Evolutionary conservation across 108 stramenopile species (phyloP).

Genomic region (Skeletonema menzelii): DNA sequence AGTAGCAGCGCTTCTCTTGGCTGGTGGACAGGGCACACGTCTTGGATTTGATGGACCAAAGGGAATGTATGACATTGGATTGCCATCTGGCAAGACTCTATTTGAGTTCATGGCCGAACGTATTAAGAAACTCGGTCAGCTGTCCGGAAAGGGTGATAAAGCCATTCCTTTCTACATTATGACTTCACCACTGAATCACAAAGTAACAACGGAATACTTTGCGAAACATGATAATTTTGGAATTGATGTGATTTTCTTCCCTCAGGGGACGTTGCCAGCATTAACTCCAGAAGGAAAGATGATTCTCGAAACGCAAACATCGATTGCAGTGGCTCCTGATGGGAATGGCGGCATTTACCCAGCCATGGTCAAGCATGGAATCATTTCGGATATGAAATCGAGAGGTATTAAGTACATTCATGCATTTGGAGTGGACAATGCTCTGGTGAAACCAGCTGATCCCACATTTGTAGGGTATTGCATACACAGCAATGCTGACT

Average conservation of each 20-base stretch:
- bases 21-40: constrained; percentile 97
- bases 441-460: constrained; percentile 89
- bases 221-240: constrained; percentile 79
- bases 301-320: constrained; percentile 73
- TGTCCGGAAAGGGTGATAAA: constrained; percentile 29
- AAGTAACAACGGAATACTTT: constrained; percentile 82
- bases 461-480: constrained; percentile 96
- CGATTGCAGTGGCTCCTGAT: constrained; percentile 91
- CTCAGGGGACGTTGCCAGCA: constrained; percentile 93
- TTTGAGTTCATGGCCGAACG: constrained; percentile 91
- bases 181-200: constrained; percentile 96
- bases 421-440: constrained; percentile 97
- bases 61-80: constrained; percentile 94
- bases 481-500: constrained; percentile 76
- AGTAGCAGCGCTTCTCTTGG: constrained; percentile 92
- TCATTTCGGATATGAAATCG: constrained; percentile 79
- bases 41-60: constrained; percentile 95
- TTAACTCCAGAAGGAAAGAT: constrained; percentile 88
- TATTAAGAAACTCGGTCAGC: constrained; percentile 54
- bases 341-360: constrained; percentile 98
- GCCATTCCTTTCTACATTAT: constrained; percentile 93
- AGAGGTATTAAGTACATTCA: constrained; percentile 88
- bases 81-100: constrained; percentile 82
- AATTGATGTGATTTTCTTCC: constrained; percentile 89
- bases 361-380: constrained; percentile 81